Evolutionary conservation across 2,329 filamentous ascomycete species (phyloP).

Genomic region (Fusarium udum): DNA sequence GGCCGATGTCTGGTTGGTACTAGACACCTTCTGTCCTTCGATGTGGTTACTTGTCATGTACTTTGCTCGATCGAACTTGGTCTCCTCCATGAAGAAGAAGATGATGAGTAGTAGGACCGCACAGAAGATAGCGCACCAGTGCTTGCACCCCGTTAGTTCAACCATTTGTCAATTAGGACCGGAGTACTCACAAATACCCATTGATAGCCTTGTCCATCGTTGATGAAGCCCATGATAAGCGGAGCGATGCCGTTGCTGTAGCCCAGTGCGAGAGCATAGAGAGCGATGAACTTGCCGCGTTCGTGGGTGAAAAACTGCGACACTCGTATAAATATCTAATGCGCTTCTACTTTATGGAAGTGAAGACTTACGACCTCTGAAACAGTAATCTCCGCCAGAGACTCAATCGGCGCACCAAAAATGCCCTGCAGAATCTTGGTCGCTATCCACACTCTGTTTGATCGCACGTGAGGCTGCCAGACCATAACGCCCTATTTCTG

Average conservation of each 20-base stretch:
- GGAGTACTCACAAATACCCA: not conserved
- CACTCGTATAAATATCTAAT: fast-evolving
- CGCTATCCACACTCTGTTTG: not conserved
- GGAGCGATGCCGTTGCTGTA: not conserved
- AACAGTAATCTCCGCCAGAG: not conserved
- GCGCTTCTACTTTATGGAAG: fast-evolving
- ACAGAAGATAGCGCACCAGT: not conserved
- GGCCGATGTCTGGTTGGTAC: fast-evolving
- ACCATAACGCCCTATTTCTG: not conserved
- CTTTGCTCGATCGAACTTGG: not conserved
- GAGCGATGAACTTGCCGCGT: not conserved
- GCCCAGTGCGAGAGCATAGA: not conserved
- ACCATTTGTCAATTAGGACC: no score
- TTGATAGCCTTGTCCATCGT: not conserved
- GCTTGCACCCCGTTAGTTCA: no score
- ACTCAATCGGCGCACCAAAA: not conserved
- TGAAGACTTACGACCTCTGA: not conserved
- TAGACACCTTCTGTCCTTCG: not conserved
- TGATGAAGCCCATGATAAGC: not conserved
- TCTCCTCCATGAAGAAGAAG: not conserved
- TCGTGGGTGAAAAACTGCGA: not conserved
- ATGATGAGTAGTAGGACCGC: not conserved
- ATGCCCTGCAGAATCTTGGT: not conserved
- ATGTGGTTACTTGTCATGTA: not conserved
- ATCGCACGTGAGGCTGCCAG: not conserved